phyloP scores from a whole-genome alignment of 345 rosid species.

The Eucalyptus regnans region DNA sequence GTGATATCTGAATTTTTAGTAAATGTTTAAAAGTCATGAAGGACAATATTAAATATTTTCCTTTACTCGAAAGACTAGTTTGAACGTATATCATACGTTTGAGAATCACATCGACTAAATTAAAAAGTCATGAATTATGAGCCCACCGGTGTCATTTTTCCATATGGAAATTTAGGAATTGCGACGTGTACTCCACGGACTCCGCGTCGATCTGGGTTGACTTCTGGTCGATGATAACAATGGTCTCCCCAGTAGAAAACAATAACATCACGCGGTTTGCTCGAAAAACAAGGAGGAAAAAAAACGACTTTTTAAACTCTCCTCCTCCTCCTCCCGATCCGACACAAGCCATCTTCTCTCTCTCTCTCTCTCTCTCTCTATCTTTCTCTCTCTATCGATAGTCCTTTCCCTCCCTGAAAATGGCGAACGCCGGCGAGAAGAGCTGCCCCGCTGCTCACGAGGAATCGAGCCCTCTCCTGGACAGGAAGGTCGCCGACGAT shows the following conservation, averaged over 20 bases:
- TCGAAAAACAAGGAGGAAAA: not conserved
- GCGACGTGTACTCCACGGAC: not conserved
- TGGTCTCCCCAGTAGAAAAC: not conserved
- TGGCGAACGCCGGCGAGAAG: not conserved
- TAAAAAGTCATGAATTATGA: no score
- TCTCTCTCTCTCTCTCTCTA: not conserved
- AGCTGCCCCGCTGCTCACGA: not conserved
- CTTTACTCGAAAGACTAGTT: fast-evolving
- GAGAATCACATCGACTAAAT: no score
- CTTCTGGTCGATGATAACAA: no score
- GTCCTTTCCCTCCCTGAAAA: not conserved
- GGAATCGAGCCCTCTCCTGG: conserved; percentile 74
- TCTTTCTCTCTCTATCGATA: not conserved
- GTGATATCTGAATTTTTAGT: fast-evolving
- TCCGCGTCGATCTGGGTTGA: not conserved
- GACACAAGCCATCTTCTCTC: not conserved
- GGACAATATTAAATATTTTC: fast-evolving
- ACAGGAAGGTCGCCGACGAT: conserved; percentile 7
- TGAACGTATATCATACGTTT: fast-evolving
- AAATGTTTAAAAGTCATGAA: no score
- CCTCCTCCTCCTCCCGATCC: not conserved
- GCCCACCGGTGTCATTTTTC: not conserved
- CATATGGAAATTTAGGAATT: not conserved
- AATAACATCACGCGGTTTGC: not conserved
- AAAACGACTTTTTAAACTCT: not conserved